Conservation (phyloP, 345 rosid genomes). For the Euphorbia pulcherrima region DNA sequence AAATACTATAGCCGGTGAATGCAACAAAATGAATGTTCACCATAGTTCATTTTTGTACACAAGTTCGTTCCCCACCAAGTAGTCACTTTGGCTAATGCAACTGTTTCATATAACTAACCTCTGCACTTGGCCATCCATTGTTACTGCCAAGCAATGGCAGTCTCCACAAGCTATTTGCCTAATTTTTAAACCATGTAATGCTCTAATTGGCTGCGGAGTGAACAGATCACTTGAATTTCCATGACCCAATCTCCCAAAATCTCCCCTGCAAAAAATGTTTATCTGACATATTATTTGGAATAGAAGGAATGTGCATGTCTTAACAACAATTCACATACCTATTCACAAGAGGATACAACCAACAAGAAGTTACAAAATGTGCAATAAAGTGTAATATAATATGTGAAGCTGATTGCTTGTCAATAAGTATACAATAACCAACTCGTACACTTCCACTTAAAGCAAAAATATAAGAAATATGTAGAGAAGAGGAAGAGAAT, state of each 20-base stretch:
- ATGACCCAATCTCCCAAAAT: slow-evolving; percentile 97
- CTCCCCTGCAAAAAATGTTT: slow-evolving; percentile 66
- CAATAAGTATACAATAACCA: neutral
- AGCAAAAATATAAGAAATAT: neutral
- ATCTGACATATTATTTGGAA: neutral
- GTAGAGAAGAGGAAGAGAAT: neutral
- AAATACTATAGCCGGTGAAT: neutral
- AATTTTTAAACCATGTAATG: slow-evolving; percentile 64
- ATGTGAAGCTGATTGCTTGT: neutral
- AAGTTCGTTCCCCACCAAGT: neutral
- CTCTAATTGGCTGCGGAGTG: slow-evolving; percentile 83
- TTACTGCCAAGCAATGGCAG: slow-evolving; percentile 95
- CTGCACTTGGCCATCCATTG: slow-evolving; percentile 82
- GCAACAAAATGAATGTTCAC: neutral
- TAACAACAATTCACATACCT: neutral
- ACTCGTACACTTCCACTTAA: neutral
- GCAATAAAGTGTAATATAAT: slow-evolving; percentile 5
- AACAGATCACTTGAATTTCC: slow-evolving; percentile 93
- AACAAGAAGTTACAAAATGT: neutral
- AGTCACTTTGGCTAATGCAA: neutral
- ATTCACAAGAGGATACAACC: neutral
- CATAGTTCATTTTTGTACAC: neutral
- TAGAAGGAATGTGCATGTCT: neutral
- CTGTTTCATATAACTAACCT: slow-evolving; percentile 41
- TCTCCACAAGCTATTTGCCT: slow-evolving; percentile 99